These are phyloP conservation scores for Wallemia hederae DNA, from an alignment of 1,284 basidiomycete genomes.

Conservation along the genomic window DNA sequence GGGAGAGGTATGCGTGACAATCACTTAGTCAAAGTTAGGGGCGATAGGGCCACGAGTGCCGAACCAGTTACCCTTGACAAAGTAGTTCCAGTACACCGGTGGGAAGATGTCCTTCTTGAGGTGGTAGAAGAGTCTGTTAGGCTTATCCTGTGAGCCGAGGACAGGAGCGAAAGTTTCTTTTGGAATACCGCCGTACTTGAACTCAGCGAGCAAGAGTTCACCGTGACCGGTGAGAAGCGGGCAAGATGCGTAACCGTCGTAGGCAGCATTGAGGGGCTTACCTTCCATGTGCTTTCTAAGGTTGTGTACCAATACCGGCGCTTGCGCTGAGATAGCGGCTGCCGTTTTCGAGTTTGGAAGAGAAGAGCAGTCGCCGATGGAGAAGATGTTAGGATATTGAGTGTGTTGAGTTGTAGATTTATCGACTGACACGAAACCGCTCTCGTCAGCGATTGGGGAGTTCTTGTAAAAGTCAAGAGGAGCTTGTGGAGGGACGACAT, in stretches of 20 bases:
- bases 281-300: slow-evolving; percentile 44
- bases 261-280: slow-evolving; percentile 31
- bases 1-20: too few relatives aligned
- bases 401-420: slow-evolving; percentile 49
- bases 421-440: slow-evolving; percentile 70
- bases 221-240: slow-evolving; percentile 46
- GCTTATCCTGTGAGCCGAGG: slow-evolving; percentile 34
- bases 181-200: slow-evolving; percentile 48
- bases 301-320: slow-evolving; percentile 78
- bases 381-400: slow-evolving; percentile 56
- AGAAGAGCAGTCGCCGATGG: slow-evolving; percentile 65
- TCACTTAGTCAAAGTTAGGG: background rate
- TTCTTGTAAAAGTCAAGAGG: slow-evolving; percentile 54
- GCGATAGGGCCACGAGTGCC: slow-evolving; percentile 4
- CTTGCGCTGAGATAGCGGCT: slow-evolving; percentile 69
- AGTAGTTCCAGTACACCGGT: slow-evolving; percentile 52
- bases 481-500: slow-evolving; percentile 73
- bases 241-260: slow-evolving; percentile 21
- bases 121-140: slow-evolving; percentile 49
- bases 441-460: slow-evolving; percentile 43
- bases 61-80: slow-evolving; percentile 30
- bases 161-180: slow-evolving; percentile 49
- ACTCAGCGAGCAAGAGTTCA: slow-evolving; percentile 64
- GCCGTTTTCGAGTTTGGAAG: slow-evolving; percentile 88
- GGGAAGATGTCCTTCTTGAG: slow-evolving; percentile 84